These are phyloP conservation scores for Candida tammaniensis DNA, from an alignment of 805 yeast genomes.

Conservation along the genomic window DNA sequence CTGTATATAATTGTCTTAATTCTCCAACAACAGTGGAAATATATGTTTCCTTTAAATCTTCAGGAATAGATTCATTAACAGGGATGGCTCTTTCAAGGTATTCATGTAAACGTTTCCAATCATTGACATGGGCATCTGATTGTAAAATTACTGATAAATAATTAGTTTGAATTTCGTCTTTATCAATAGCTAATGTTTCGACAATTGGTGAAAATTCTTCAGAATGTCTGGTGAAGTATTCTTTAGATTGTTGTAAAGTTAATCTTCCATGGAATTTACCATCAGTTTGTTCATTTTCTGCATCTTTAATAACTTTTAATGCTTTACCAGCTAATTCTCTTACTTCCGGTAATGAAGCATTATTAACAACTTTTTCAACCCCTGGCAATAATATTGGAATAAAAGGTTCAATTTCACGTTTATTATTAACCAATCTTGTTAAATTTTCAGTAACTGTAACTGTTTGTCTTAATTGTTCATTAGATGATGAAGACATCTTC, in stretches of 20 bases:
- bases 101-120: slow-evolving; percentile 49
- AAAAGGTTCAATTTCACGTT: slow-evolving; percentile 82
- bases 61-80: slow-evolving; percentile 17
- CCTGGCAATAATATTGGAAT: slow-evolving; percentile 92
- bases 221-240: slow-evolving; percentile 31
- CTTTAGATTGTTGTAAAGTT: slow-evolving; percentile 49
- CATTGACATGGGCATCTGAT: slow-evolving; percentile 43
- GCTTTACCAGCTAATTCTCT: slow-evolving; percentile 92
- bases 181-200: slow-evolving; percentile 12
- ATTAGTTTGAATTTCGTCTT: slow-evolving; percentile 37
- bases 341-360: slow-evolving; percentile 95
- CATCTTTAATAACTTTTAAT: slow-evolving; percentile 73
- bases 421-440: slow-evolving; percentile 92
- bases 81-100: slow-evolving; percentile 42
- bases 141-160: slow-evolving; percentile 47
- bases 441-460: slow-evolving; percentile 94
- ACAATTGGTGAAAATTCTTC: slow-evolving; percentile 9
- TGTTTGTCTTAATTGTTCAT: slow-evolving; percentile 94
- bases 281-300: slow-evolving; percentile 64
- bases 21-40: slow-evolving; percentile 45
- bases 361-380: slow-evolving; percentile 78
- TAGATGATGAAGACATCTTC: slow-evolving; percentile 82
- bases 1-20: slow-evolving; percentile 52
- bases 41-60: slow-evolving; percentile 34
- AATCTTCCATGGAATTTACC: slow-evolving; percentile 79